Conservation (phyloP, 495 filamentous ascomycete genomes). For the Terfezia claveryi region DNA sequence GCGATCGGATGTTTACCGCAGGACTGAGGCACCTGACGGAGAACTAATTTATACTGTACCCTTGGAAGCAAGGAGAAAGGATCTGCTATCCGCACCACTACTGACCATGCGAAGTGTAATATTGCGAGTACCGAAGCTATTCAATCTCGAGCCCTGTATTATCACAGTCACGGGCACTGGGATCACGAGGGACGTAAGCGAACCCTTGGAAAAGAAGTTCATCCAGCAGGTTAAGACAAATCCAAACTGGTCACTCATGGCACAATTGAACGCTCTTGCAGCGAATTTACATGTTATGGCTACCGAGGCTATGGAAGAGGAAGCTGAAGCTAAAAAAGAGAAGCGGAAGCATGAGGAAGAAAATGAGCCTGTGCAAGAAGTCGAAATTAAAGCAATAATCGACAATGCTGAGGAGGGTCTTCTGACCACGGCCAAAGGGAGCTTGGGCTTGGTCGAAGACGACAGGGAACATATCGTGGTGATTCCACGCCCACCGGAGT, state of each 20-base stretch:
- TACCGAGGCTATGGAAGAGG: constrained; percentile 11
- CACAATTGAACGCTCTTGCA: constrained; percentile 53
- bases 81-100: constrained; percentile 38
- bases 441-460: background rate
- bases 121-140: constrained; percentile 47
- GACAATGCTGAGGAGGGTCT: constrained; percentile 12
- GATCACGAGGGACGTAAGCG: constrained; percentile 36
- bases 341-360: background rate
- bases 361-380: background rate
- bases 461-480: constrained; percentile 45
- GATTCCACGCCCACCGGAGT: constrained; percentile 68
- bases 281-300: constrained; percentile 53
- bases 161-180: constrained; percentile 46
- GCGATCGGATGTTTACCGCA: constrained; percentile 42
- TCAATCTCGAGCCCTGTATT: constrained; percentile 44
- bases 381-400: constrained; percentile 2
- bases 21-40: constrained; percentile 31
- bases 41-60: constrained; percentile 50
- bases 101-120: constrained; percentile 41
- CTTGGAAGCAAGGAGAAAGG: constrained; percentile 40
- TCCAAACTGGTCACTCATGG: constrained; percentile 42
- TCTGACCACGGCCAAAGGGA: background rate
- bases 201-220: constrained; percentile 43
- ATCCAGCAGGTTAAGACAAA: constrained; percentile 32
- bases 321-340: constrained; percentile 15